Conservation (phyloP, 2,329 filamentous ascomycete species). For the Scedosporium dehoogii region DNA sequence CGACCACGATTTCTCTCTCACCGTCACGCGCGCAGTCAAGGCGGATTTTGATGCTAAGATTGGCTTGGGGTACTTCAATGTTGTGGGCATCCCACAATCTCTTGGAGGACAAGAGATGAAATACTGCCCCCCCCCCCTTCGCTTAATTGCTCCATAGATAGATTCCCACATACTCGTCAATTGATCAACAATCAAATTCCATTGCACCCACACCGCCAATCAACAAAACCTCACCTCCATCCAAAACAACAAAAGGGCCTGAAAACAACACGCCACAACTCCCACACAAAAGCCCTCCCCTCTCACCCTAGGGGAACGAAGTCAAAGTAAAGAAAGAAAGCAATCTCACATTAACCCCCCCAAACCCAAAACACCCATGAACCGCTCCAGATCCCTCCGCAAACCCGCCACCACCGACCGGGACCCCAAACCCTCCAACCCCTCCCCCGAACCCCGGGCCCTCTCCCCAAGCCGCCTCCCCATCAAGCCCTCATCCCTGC, state of each 20-base stretch:
- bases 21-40: too few species aligned
- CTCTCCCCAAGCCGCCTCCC: conserved; percentile 41
- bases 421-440: conserved; percentile 9
- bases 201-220: too few species aligned
- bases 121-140: too few species aligned
- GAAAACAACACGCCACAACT: not conserved
- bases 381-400: conserved; percentile 38
- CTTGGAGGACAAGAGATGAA: too few species aligned
- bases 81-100: too few species aligned
- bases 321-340: not conserved
- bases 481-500: conserved; percentile 26
- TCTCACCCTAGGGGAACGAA: not conserved
- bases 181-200: too few species aligned
- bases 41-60: too few species aligned
- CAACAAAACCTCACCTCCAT: too few species aligned
- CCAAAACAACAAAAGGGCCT: not conserved
- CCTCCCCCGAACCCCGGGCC: conserved; percentile 20
- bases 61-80: too few species aligned
- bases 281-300: not conserved
- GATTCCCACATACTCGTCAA: too few species aligned
- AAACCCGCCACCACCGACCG: conserved; percentile 21
- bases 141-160: too few species aligned
- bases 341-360: not conserved
- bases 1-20: too few species aligned
- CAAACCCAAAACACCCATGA: conserved; percentile 14